Evolutionary conservation across 805 yeast genomes (phyloP), one percentile per base, ranked within the genome.

Genomic region (Ogataea ganodermae): DNA sequence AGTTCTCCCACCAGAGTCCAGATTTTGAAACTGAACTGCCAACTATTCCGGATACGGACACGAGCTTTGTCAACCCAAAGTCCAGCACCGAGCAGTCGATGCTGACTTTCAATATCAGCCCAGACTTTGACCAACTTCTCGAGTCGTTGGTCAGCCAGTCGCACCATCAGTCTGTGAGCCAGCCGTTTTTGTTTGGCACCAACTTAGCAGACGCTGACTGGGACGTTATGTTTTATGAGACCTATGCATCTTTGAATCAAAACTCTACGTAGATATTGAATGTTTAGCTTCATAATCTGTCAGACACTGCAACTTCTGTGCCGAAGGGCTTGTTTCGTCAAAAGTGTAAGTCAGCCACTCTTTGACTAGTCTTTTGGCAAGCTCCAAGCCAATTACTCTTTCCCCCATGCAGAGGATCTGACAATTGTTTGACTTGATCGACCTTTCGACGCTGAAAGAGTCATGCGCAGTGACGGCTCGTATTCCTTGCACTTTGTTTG

Each of bases 391-490:
- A 33, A 74, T 62, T 6, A 74, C 78, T 49, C 79, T 62, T 55
- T 74, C 72, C 1, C 79, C 79, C 76, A 74, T 71, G 51, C 79
- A 74, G 41, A 74, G 62, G 16, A 74, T 64, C 49, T 74, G 79
- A 46, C 74, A 68, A 53, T 74, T 63, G 54, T 74, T 74, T 17
- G 73, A 66, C 17, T 72, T 62, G 23, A 74, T 72, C 27, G 72
- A 65, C 45, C 79, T 61, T 55, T 74, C 79, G 17, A 74, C 78
- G 33, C 73, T 66, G 61, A 73, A 73, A 5, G 73, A 66, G 53
- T 74, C 78, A 48, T 73, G 78, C 3, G 78, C 78, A 18, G 78
- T 74, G 8, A 70, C 78, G 1, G 78, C 78, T 38, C 78, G 60
- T 45, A 74, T 72, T 9, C 78, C 78, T 2, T 63, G 56, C 17